phyloP scores from a whole-genome alignment of 768 basidiomycete species.

The Candolleomyces aberdarensis region DNA sequence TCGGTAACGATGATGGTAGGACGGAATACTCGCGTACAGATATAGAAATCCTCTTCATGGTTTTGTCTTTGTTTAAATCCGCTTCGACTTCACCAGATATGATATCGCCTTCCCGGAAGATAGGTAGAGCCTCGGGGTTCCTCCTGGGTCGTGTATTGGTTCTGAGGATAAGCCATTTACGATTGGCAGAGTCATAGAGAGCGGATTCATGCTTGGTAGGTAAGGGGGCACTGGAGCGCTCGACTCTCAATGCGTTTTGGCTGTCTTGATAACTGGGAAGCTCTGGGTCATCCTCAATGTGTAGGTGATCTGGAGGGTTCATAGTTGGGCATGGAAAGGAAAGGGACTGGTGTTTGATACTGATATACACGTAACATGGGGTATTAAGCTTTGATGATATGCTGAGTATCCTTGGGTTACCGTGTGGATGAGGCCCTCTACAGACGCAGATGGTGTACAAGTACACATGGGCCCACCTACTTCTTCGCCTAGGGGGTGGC shows the following conservation, averaged over 20 bases:
- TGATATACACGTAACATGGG: no score
- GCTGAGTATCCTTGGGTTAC: no score
- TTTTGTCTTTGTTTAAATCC: conserved; percentile 39
- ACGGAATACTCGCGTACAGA: conserved; percentile 30
- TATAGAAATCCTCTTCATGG: conserved; percentile 45
- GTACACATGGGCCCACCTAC: no score
- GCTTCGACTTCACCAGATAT: conserved; percentile 51
- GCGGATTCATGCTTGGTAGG: neutral
- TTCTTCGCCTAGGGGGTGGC: no score
- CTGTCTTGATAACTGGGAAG: neutral
- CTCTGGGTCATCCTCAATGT: neutral
- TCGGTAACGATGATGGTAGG: neutral
- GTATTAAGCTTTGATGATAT: neutral
- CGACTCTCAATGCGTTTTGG: neutral
- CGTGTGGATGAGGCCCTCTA: no score
- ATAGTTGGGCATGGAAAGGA: neutral
- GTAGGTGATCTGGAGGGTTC: neutral
- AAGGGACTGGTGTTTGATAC: neutral
- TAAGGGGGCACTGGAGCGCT: neutral
- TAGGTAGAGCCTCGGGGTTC: conserved; percentile 26
- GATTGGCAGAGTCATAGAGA: neutral
- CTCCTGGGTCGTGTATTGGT: neutral
- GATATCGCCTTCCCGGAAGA: conserved; percentile 45
- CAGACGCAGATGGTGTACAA: no score
- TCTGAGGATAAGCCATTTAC: conserved; percentile 5